Base-by-base conservation (phyloP, 305 asterid genomes). In the Lippia alba region DNA sequence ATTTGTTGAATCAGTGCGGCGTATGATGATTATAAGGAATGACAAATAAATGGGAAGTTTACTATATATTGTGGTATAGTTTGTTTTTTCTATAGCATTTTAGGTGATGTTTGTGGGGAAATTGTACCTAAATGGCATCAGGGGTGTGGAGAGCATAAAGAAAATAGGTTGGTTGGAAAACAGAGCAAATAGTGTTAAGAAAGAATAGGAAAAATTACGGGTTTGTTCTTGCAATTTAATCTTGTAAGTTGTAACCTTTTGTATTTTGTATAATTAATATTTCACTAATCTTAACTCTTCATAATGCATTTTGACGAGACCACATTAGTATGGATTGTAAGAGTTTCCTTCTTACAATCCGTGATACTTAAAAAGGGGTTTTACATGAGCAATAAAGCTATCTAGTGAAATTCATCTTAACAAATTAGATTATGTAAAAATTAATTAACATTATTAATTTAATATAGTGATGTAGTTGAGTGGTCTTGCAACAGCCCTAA, bases 1-100 rank as follows among this genome's bases (percentile, higher is more conserved):
- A 44, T 87, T 87, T 73, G 72, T 80, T 14, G 85, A 77, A 60
- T 74, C 85, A 0, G 93, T 80, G 77, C 84, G 73, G 19, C 80
- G 87, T 16, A 72, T 87, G 72, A 83, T 85, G 84, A 70, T 87
- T 74, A 39, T 68, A 30, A 80, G 81, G 77, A 83, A 74, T 65
- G 76, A 45, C 56, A 44, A 56, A 6, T 80, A 55, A 55, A 67
- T 59, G 73, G 49, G 33, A 5, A 24, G n/a, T 6, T 10, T 53
- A 46, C 48, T 0, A 14, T 18, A 20, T 66, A 6, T 44, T 63
- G 56, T 24, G 6, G 3, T n/a, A 18, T 2, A 41, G 1, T 11
- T 12, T 62, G 11, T 19, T 45, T 49, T n/a, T 57, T 4, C 33
- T 20, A 40, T 30, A 24, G 56, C 41, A 11, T 19, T 67, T 36